Conservation (phyloP, 305 asterid species). For the Lippia alba region DNA sequence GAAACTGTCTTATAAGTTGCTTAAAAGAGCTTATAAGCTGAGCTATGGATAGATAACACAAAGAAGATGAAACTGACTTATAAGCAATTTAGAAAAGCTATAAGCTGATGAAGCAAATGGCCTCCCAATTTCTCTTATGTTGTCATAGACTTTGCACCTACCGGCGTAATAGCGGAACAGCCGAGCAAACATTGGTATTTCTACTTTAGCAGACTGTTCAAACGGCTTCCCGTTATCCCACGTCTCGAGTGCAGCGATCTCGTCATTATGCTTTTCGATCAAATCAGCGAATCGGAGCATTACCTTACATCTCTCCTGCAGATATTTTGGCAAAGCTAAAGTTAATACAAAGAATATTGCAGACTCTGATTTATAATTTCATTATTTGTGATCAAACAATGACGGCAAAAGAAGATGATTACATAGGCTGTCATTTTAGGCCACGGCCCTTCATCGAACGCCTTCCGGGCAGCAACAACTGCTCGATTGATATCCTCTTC, state of each 20-base stretch:
- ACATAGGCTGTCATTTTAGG: constrained; percentile 77
- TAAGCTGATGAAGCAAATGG: not conserved
- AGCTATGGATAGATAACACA: too few relatives aligned
- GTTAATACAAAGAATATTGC: not conserved
- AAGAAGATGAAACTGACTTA: not conserved
- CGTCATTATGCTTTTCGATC: constrained; percentile 69
- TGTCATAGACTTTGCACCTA: constrained; percentile 29
- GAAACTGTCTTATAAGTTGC: not conserved
- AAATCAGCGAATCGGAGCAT: constrained; percentile 65
- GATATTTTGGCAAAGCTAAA: not conserved
- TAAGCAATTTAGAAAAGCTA: not conserved
- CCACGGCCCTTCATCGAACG: constrained; percentile 75
- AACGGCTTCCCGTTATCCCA: constrained; percentile 72
- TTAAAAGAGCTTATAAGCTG: not conserved
- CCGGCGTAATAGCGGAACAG: constrained; percentile 71
- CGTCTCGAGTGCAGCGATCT: constrained; percentile 67
- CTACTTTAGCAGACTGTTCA: constrained; percentile 57
- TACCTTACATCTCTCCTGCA: constrained; percentile 63
- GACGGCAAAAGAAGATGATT: constrained; percentile 10
- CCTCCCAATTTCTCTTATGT: not conserved
- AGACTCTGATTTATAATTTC: too few relatives aligned
- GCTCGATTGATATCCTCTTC: constrained; percentile 63
- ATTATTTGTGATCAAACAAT: too few relatives aligned
- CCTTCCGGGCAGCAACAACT: constrained; percentile 68
- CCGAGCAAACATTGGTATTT: constrained; percentile 64